A percentile compares a stretch with the other conserved stretches of the same genome.
phyloP scores from a whole-genome alignment of 176 grass and related monocot genomes.

The Tuctoria greenei region DNA sequence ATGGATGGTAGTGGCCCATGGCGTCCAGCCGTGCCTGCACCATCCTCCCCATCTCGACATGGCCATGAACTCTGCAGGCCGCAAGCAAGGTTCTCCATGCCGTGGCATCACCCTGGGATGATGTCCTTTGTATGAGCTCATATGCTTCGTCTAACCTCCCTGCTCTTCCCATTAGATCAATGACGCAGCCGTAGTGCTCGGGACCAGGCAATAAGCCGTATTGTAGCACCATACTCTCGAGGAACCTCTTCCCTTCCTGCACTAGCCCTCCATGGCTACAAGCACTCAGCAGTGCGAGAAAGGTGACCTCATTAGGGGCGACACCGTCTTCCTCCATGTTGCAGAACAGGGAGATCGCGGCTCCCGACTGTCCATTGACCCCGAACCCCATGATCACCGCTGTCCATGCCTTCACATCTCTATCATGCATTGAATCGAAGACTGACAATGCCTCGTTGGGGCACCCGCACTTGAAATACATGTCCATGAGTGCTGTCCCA shows the following conservation, averaged over 20 bases:
- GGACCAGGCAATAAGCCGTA: constrained; percentile 30
- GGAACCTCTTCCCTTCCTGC: constrained; percentile 51
- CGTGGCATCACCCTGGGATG: constrained; percentile 35
- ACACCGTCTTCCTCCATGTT: constrained; percentile 48
- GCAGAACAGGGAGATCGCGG: constrained; percentile 36
- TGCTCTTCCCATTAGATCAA: constrained; percentile 53
- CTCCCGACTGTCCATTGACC: constrained; percentile 49
- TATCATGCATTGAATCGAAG: constrained; percentile 42
- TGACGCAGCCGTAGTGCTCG: constrained; percentile 46
- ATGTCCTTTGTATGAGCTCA: constrained; percentile 42
- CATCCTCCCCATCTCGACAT: constrained; percentile 45
- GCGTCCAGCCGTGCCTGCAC: constrained; percentile 26
- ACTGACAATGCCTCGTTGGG: constrained; percentile 31
- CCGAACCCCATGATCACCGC: constrained; percentile 57
- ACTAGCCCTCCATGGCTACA: constrained; percentile 62
- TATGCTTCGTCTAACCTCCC: constrained; percentile 46
- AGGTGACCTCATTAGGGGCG: constrained; percentile 52
- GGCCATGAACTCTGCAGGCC: constrained; percentile 61
- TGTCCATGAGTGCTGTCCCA: constrained; percentile 57
- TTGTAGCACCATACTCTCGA: constrained; percentile 39
- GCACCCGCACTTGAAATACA: constrained; percentile 62
- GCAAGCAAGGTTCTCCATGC: constrained; percentile 63
- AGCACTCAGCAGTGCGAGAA: constrained; percentile 49
- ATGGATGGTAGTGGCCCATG: constrained; percentile 48
- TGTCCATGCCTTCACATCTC: constrained; percentile 67